A percentile compares a stretch with the other conserved stretches of the same genome.
Conservation (phyloP, 2,329 filamentous ascomycete species). For the Colletotrichum noveboracense region DNA sequence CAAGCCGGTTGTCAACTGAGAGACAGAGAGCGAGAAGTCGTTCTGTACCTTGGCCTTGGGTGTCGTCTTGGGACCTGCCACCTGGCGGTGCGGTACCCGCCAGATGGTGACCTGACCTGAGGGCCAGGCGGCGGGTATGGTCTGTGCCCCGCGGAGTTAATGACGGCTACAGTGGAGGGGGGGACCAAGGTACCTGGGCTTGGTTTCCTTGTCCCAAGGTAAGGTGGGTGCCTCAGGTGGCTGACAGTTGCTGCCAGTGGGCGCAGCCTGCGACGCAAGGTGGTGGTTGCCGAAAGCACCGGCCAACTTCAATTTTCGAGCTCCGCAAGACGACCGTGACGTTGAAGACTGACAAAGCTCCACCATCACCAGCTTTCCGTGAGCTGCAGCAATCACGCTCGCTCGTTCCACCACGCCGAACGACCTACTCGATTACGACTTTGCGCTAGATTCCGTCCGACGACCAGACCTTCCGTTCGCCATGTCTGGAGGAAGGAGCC, state of each 20-base stretch:
- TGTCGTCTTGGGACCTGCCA: not conserved
- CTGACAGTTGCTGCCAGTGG: not conserved
- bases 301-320: constrained; percentile 19
- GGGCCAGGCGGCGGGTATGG: not conserved
- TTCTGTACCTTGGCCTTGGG: not conserved
- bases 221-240: constrained; percentile 1
- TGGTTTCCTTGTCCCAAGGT: not conserved
- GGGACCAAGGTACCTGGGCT: not conserved
- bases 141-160: not conserved
- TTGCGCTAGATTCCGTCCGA: not conserved
- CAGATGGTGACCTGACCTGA: not conserved
- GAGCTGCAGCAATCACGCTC: not conserved
- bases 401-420: not conserved
- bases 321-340: constrained; percentile 17
- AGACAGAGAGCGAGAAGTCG: not conserved
- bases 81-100: not conserved
- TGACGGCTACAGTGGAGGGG: not conserved
- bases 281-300: constrained; percentile 9
- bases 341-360: constrained; percentile 19
- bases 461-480: not conserved
- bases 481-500: constrained; percentile 32
- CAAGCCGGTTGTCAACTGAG: not conserved
- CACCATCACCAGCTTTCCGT: constrained; percentile 10
- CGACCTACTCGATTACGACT: not conserved
- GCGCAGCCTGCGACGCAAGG: not conserved